Evolutionary conservation across 352 stramenopile genomes (phyloP).

Genomic region (Globisporangium iwayamae): DNA sequence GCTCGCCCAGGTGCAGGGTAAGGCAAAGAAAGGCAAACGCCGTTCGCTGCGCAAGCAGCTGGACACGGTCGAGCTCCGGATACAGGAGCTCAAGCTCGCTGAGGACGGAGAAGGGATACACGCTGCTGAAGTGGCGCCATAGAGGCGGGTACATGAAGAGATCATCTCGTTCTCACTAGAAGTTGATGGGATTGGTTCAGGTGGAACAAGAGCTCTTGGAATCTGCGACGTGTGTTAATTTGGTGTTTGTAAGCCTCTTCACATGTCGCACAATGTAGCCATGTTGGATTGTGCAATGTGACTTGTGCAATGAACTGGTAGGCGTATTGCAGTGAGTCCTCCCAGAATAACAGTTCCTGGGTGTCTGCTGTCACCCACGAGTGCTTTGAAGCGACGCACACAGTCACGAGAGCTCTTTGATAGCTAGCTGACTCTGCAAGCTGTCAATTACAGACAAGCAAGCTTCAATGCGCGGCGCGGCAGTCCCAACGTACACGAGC

Average conservation of each 20-base stretch:
- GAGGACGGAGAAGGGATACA: background rate
- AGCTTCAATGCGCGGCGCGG: conserved; percentile 1
- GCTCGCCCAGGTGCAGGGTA: conserved; percentile 36
- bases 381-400: background rate
- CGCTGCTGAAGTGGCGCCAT: background rate
- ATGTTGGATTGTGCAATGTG: background rate
- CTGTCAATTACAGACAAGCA: background rate
- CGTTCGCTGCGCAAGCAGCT: conserved; percentile 80
- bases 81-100: conserved; percentile 32
- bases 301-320: background rate
- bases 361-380: background rate
- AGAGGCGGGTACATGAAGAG: background rate
- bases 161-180: background rate
- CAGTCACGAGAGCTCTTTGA: background rate
- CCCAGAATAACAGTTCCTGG: background rate
- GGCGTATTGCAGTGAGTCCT: background rate
- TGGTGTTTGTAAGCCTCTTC: background rate
- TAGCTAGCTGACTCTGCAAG: background rate
- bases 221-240: background rate
- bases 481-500: conserved; percentile 7
- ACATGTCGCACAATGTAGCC: conserved; percentile 4
- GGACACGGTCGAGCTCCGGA: conserved; percentile 59
- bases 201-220: background rate
- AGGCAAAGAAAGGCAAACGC: conserved; percentile 57
- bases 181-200: background rate